Base-by-base conservation (phyloP, 441 rosid species). In the Hura crepitans region DNA sequence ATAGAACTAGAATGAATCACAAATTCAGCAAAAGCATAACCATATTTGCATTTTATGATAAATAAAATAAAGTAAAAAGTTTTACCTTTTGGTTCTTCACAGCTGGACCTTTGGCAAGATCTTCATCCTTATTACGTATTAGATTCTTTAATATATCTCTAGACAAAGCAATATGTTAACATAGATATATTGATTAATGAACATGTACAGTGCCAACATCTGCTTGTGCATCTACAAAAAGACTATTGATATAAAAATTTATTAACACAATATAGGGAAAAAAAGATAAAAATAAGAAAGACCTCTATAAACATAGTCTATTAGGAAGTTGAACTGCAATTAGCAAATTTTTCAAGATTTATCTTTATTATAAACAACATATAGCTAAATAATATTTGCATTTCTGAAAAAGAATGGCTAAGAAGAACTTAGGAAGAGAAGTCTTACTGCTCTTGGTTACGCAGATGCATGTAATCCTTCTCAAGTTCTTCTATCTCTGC, bases 71-170 rank as follows among this genome's bases (percentile, higher is more conserved):
- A 43, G 25, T 18, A 56, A 45, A 69, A 28, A 25, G 25, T 39
- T 64, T 13, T 33, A 95, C 99, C 93, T 83, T 88, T 75, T 92
- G 99, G 74, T 86, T 92, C 87, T 89, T 92, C 62, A 92, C 97
- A 33, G 99, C 96, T 81, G 87, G 88, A 77, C 97, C 93, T 82
- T 95, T 95, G 43, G 80, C 85, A 81, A 85, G 70, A 84, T 89
- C 99, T 71, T 89, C 98, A 74, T 85, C 90, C 84, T 88, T 90
- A 53, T 86, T 88, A 55, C 73, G 88, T 79, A 85, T 90, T 50
- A 95, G 85, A 75, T 89, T 92, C 80, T 82, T 88, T 77, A 87
- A 65, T 62, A 92, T 78, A 79, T 90, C 84, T 70, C 96, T 90
- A 55, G 17, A 53, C 68, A n/a, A 12, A 43, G 15, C 30, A 75